Evolutionary conservation across 306 rosid genomes (phyloP), one percentile per base, ranked within the genome.

Genomic region (Albizia julibrissin): DNA sequence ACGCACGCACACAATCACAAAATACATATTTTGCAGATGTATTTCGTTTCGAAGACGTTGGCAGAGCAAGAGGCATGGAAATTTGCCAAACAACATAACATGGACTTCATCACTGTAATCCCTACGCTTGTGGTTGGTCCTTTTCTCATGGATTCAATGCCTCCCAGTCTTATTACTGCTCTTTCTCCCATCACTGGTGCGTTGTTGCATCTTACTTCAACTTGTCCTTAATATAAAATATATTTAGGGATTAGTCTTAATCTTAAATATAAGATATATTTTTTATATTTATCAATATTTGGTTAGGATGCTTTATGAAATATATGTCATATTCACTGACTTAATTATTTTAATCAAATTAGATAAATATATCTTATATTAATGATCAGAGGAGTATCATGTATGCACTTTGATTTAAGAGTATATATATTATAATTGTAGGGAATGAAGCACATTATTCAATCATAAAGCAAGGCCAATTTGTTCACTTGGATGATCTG

Each of bases 61-160:
- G 98, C 98, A 0, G 97, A 93, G 82, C 88, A 90, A 83, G 94
- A 87, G 22, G 98, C 97, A 0, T 90, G 97, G 98, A 81, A 93
- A 44, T 93, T 70, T 77, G 96, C 97, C 1, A 83, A 87, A 46
- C 76, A 93, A 44, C 77, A 89, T 44, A 87, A 89, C 44, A 47
- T 93, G 39, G 92, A 89, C 66, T 91, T 91, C 65, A 68, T 90
- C 37, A 79, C 91, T 19, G 69, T 90, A 2, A 89, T 93, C 69
- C 98, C 98, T 47, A 79, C 93, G 18, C 91, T 93, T 13, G 94
- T 93, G 1, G 87, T 91, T 79, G 94, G 98, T 1, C 87, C 94
- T 42, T 93, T 93, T 74, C 84, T 91, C 13, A 79, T 67, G 84
- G 83, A 91, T 1, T 83, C 98, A 22, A 79, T 91, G 91, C 97